phyloP scores from a whole-genome alignment of 2,329 filamentous ascomycete species.

The Phialophora verrucosa region DNA sequence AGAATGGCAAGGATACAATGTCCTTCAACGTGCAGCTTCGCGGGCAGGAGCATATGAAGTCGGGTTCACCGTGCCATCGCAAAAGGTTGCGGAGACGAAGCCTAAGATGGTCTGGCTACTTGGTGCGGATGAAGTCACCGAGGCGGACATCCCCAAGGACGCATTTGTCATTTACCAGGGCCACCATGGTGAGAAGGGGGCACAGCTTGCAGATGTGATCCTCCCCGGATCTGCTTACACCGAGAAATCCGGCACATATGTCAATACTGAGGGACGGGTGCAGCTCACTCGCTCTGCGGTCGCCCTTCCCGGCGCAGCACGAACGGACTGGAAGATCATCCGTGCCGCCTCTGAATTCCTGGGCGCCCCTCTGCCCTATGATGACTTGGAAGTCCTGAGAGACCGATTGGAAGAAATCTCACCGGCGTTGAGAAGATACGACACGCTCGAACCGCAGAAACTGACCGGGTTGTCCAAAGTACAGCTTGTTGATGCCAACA shows the following conservation, averaged over 20 bases:
- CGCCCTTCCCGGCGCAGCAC: slow-evolving; percentile 82
- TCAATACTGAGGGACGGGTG: slow-evolving; percentile 96
- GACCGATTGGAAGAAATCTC: slow-evolving; percentile 96
- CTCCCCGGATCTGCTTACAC: slow-evolving; percentile 95
- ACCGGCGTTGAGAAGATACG: slow-evolving; percentile 85
- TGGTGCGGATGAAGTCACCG: slow-evolving; percentile 87
- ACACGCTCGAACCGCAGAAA: slow-evolving; percentile 82
- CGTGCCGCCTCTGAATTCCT: slow-evolving; percentile 92
- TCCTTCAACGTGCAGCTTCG: slow-evolving; percentile 91
- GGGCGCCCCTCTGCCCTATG: slow-evolving; percentile 83
- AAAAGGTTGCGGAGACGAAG: slow-evolving; percentile 78
- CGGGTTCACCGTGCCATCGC: slow-evolving; percentile 86
- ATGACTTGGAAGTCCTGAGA: slow-evolving; percentile 85
- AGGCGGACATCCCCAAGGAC: slow-evolving; percentile 88
- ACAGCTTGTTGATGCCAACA: slow-evolving; percentile 95
- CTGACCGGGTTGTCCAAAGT: slow-evolving; percentile 82
- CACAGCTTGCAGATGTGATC: slow-evolving; percentile 89
- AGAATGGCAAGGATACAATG: slow-evolving; percentile 97
- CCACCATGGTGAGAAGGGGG: slow-evolving; percentile 93
- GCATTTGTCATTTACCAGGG: slow-evolving; percentile 98
- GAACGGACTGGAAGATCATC: slow-evolving; percentile 99
- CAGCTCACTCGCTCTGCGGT: slow-evolving; percentile 93
- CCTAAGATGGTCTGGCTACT: slow-evolving; percentile 97
- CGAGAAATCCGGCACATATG: slow-evolving; percentile 92
- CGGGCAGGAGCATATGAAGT: slow-evolving; percentile 93